Conservation (phyloP, 176 grass and related monocot genomes). For the Avena atlantica region DNA sequence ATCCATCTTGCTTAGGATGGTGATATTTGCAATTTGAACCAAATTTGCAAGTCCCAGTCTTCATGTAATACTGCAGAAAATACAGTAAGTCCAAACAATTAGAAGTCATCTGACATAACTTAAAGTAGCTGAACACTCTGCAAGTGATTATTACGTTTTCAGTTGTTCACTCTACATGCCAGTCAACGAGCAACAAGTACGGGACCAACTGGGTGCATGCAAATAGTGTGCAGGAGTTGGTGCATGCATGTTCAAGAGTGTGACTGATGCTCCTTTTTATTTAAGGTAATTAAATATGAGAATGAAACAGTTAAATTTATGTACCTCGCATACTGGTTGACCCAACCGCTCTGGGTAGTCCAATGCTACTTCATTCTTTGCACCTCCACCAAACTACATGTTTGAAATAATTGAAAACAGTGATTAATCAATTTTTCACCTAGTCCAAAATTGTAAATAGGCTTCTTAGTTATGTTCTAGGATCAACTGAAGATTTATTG, state of each 20-base stretch:
- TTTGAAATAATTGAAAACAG: slow-evolving; percentile 10
- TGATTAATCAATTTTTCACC: slow-evolving; percentile 4
- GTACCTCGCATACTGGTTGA: slow-evolving; percentile 89
- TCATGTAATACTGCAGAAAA: slow-evolving; percentile 81
- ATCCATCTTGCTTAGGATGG: slow-evolving; percentile 84
- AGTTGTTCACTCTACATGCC: slow-evolving; percentile 22
- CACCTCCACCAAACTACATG: slow-evolving; percentile 51
- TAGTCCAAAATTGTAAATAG: slow-evolving; percentile 16
- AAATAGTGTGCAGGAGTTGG: slow-evolving; percentile 39
- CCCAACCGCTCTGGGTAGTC: slow-evolving; percentile 75
- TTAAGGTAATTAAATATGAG: slow-evolving; percentile 26
- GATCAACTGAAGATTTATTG: slow-evolving; percentile 12
- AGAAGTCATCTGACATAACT: slow-evolving; percentile 26
- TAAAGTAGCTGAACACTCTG: slow-evolving; percentile 6
- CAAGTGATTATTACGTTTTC: slow-evolving; percentile 14
- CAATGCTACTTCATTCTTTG: slow-evolving; percentile 52
- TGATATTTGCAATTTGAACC: slow-evolving; percentile 91
- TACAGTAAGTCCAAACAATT: slow-evolving; percentile 9
- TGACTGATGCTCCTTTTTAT: slow-evolving; percentile 1
- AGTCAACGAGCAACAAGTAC: background rate
- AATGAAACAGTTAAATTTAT: slow-evolving; percentile 18
- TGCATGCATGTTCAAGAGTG: slow-evolving; percentile 28
- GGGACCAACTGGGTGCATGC: slow-evolving; percentile 26
- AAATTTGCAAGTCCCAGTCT: slow-evolving; percentile 90
- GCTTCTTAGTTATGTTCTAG: background rate